Percentiles rank a stretch among this genome's conserved stretches.
Evolutionary conservation across 257 asterid genomes (phyloP).

Genomic region (Linderniella brevidens): DNA sequence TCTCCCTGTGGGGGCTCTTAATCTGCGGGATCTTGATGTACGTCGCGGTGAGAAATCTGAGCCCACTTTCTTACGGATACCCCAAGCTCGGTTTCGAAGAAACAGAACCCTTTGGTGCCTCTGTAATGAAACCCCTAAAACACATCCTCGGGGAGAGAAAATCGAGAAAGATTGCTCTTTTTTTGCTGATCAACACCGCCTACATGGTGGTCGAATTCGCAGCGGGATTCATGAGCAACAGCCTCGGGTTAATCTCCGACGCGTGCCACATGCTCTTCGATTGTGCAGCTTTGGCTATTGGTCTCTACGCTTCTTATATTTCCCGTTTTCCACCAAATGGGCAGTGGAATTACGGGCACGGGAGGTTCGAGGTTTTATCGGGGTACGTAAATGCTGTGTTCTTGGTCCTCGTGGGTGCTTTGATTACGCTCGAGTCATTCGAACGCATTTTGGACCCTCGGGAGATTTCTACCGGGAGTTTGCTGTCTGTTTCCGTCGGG

Average conservation of each 20-base stretch:
- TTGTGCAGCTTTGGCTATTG: slow-evolving; percentile 95
- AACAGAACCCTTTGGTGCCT: slow-evolving; percentile 25
- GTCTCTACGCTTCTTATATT: slow-evolving; percentile 84
- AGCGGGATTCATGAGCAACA: slow-evolving; percentile 93
- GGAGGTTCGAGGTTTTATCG: slow-evolving; percentile 90
- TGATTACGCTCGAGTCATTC: slow-evolving; percentile 75
- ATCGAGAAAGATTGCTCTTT: slow-evolving; percentile 81
- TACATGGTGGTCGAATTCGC: slow-evolving; percentile 90
- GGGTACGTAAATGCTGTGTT: slow-evolving; percentile 89
- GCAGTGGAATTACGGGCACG: slow-evolving; percentile 86
- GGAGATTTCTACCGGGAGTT: slow-evolving; percentile 76
- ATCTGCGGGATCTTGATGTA: slow-evolving; percentile 64
- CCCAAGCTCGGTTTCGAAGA: slow-evolving; percentile 60
- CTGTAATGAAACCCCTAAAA: slow-evolving; percentile 66
- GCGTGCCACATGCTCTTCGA: slow-evolving; percentile 98
- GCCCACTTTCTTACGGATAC: slow-evolving; percentile 27
- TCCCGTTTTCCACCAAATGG: slow-evolving; percentile 81
- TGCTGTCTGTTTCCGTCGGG: slow-evolving; percentile 69
- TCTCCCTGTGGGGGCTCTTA: slow-evolving; percentile 81
- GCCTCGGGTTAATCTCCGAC: slow-evolving; percentile 96
- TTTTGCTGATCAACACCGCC: slow-evolving; percentile 71
- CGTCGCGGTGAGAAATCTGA: slow-evolving; percentile 59
- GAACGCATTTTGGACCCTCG: slow-evolving; percentile 95
- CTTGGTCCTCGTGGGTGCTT: slow-evolving; percentile 75
- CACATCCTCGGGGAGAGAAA: slow-evolving; percentile 84